Percentiles rank a stretch among this genome's conserved stretches.
Conservation (phyloP, 2,329 filamentous ascomycete genomes). For the Cladobotryum mycophilum region DNA sequence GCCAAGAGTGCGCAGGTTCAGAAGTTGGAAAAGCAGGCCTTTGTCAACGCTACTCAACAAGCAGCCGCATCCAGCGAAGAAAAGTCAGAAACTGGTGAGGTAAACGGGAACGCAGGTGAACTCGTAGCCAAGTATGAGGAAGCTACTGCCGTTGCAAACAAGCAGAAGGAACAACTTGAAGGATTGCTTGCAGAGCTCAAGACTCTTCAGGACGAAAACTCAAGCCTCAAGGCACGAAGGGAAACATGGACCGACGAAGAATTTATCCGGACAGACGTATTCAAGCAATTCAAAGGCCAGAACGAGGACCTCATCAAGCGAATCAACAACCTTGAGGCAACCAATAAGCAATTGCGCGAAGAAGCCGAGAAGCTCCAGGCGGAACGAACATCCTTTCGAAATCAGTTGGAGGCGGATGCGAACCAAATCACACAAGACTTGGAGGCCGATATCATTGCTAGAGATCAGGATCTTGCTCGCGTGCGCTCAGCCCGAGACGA, state of each 20-base stretch:
- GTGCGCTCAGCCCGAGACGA: conserved; percentile 83
- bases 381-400: conserved; percentile 76
- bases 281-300: conserved; percentile 84
- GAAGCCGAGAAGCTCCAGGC: conserved; percentile 80
- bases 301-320: conserved; percentile 90
- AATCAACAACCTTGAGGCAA: conserved; percentile 85
- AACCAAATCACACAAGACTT: conserved; percentile 67
- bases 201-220: conserved; percentile 69
- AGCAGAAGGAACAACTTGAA: conserved; percentile 85
- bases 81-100: conserved; percentile 47
- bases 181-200: conserved; percentile 72
- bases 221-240: conserved; percentile 60
- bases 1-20: conserved; percentile 83
- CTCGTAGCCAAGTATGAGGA: conserved; percentile 73
- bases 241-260: conserved; percentile 83
- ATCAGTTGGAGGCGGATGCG: conserved; percentile 74
- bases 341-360: conserved; percentile 76
- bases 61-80: conserved; percentile 30
- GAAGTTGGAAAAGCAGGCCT: conserved; percentile 84
- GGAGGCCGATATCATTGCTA: conserved; percentile 72
- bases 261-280: conserved; percentile 85
- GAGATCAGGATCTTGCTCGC: conserved; percentile 78
- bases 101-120: conserved; percentile 54
- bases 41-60: conserved; percentile 58
- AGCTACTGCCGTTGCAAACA: conserved; percentile 65